Conservation (phyloP, 2,329 filamentous ascomycete species). For the Nemania bipapillata region DNA sequence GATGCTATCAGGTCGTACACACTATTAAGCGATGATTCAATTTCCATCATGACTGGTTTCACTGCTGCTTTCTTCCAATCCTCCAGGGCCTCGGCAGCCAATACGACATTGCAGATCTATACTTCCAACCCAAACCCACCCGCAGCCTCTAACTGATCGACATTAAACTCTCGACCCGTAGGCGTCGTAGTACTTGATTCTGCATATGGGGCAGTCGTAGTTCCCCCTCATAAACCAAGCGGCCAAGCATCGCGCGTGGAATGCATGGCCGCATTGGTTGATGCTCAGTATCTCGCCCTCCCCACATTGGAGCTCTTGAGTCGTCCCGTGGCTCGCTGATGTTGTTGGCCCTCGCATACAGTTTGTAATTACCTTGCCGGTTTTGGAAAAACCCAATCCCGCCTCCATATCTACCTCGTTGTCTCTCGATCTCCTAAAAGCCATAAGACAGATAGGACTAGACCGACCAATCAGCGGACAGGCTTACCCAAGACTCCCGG, state of each 20-base stretch:
- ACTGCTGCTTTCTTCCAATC: not conserved
- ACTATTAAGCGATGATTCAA: not conserved
- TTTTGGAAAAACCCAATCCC: not conserved
- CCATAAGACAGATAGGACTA: slow-evolving; percentile 47
- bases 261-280: slow-evolving; percentile 54
- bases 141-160: slow-evolving; percentile 4
- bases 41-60: not conserved
- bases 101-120: not conserved
- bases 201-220: slow-evolving; percentile 56
- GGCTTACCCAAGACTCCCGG: not conserved
- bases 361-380: not conserved
- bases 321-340: not conserved
- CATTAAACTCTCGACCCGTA: not conserved
- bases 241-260: slow-evolving; percentile 55
- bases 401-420: slow-evolving; percentile 3
- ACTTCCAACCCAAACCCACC: not conserved
- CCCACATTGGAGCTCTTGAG: slow-evolving; percentile 24
- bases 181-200: slow-evolving; percentile 50
- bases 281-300: slow-evolving; percentile 53
- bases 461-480: not conserved
- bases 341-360: not conserved
- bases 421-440: slow-evolving; percentile 37
- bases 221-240: slow-evolving; percentile 55
- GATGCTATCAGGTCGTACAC: no score
- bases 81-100: not conserved